Percentiles rank a stretch among this genome's conserved stretches.
phyloP scores from a whole-genome alignment of 495 filamentous ascomycete genomes.

The Annulohypoxylon moriforme region DNA sequence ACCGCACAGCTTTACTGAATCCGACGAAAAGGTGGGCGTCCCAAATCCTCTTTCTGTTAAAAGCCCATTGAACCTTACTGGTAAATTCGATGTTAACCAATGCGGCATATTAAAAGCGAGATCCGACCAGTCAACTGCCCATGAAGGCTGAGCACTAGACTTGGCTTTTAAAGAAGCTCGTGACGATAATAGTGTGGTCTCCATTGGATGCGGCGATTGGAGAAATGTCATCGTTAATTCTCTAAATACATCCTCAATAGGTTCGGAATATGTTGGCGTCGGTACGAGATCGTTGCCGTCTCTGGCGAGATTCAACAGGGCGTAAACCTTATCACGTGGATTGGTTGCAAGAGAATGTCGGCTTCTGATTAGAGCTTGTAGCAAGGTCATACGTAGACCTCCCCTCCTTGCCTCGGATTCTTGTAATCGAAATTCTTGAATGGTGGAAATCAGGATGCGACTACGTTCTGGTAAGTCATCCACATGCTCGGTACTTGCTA shows the following conservation, averaged over 20 bases:
- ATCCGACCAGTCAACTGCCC: constrained; percentile 21
- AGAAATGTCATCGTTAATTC: constrained; percentile 5
- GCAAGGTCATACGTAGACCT: constrained; percentile 16
- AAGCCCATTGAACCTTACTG: neutral
- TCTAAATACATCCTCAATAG: constrained; percentile 11
- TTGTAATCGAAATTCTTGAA: constrained; percentile 12
- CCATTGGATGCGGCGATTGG: constrained; percentile 16
- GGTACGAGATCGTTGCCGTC: constrained; percentile 20
- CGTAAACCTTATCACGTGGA: constrained; percentile 31
- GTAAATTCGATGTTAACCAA: constrained; percentile 19
- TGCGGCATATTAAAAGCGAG: constrained; percentile 13
- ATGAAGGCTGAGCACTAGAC: neutral
- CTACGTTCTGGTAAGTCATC: constrained; percentile 11
- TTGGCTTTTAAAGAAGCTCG: constrained; percentile 1
- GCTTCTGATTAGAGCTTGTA: constrained; percentile 20
- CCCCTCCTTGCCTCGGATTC: constrained; percentile 7
- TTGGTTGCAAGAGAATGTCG: constrained; percentile 20
- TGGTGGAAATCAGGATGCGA: constrained; percentile 7
- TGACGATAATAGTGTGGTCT: constrained; percentile 3
- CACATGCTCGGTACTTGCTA: constrained; percentile 4
- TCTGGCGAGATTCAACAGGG: constrained; percentile 12
- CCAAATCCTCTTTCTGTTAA: neutral
- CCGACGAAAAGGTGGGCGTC: neutral
- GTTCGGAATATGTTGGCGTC: constrained; percentile 10
- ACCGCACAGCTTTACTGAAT: neutral